Base-by-base conservation (phyloP, 164 flowering plant species). In the Tinospora cordifolia region DNA sequence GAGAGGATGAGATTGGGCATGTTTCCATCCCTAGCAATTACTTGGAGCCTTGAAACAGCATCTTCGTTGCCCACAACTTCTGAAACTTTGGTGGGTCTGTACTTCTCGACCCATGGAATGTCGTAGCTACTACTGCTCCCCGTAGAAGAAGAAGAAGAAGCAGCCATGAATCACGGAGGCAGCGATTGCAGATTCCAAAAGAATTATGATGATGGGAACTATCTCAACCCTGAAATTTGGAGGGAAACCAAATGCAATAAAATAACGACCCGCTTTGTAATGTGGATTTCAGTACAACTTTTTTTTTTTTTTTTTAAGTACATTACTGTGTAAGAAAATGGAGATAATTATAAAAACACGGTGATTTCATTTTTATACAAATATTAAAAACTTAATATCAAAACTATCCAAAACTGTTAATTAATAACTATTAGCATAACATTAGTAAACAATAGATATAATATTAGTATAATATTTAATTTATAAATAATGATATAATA, bases 1-100 rank as follows among this genome's bases (percentile, higher is more conserved):
- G 97, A 58, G 47, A 92, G 80, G 69, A 92, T 90, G 83, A 94
- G 88, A 66, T 94, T 89, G 63, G 97, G 97, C 95, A 94, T 87
- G 85, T 90, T 94, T 68, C 97, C 99, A 65, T 92, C 96, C 67
- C 87, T 88, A 70, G 80, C 88, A 79, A 85, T 90, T 81, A 90
- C 87, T 76, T 88, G 90, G 70, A 90, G 88, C 63, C 91, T 74
- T 7, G 92, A 86, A 27, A 87, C 88, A 10, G 92, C 90, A 44
- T 90, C 95, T 62, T 80, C 84, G 81, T 90, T 90, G 15, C 95
- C 95, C 11, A 90, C 95, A 36, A 90, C 85, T 67, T 90, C 92
- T 3, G 85, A 72, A 41, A 90, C 91, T 72, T 86, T 87, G 80
- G 44, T 82, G 34, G 95, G 91, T 67, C 92, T 76, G 84, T 81